These are phyloP conservation scores for Geotrichum bryndzae DNA, from an alignment of 1,139 yeast species.

Conservation along the genomic window DNA sequence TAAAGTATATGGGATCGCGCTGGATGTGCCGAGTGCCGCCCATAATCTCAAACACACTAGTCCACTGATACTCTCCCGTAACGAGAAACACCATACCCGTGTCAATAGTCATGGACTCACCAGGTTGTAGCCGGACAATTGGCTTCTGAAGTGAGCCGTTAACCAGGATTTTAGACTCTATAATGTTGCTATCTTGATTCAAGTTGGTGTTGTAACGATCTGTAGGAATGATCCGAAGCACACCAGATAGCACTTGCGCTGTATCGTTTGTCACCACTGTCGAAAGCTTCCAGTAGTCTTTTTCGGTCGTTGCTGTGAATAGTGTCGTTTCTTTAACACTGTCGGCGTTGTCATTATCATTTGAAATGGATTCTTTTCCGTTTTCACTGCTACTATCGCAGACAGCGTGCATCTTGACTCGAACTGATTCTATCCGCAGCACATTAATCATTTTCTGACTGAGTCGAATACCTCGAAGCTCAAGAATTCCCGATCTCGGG, in stretches of 20 bases:
- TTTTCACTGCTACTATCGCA: neutral
- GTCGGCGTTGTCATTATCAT: neutral
- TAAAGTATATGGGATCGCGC: conserved; percentile 34
- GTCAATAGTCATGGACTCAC: conserved; percentile 39
- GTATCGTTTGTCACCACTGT: conserved; percentile 46
- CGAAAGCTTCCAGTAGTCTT: conserved; percentile 46
- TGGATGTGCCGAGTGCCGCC: conserved; percentile 27
- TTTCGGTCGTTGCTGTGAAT: conserved; percentile 25
- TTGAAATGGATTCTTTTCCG: neutral
- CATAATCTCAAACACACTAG: conserved; percentile 54
- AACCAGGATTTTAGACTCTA: conserved; percentile 32
- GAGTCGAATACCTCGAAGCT: conserved; percentile 59
- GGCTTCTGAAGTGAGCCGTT: conserved; percentile 64
- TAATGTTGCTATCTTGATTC: conserved; percentile 20
- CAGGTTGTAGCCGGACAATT: conserved; percentile 42
- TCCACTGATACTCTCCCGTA: conserved; percentile 77
- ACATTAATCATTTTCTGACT: conserved; percentile 41
- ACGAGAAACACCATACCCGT: conserved; percentile 59
- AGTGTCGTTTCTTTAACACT: neutral
- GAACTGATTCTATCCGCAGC: conserved; percentile 46
- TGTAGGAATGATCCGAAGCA: conserved; percentile 61
- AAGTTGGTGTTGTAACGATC: conserved; percentile 30
- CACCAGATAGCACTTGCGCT: conserved; percentile 41
- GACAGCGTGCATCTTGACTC: conserved; percentile 34
- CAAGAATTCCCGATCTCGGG: conserved; percentile 52